These are phyloP conservation scores for Basidiobolus meristosporus DNA, from an alignment of 371 early-diverging fungal genomes.

Conservation along the genomic window DNA sequence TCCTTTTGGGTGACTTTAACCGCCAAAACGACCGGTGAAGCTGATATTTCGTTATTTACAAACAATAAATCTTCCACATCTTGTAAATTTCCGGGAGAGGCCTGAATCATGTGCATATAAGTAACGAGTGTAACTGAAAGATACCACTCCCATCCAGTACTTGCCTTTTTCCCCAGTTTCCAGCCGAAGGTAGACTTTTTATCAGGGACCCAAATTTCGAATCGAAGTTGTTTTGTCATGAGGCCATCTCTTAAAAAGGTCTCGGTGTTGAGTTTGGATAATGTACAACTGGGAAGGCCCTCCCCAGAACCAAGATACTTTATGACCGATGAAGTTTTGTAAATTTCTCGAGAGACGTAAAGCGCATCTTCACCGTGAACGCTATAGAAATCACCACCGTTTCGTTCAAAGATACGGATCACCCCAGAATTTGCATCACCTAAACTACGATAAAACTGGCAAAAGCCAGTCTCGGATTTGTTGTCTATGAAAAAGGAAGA, in stretches of 20 bases:
- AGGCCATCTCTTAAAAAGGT: conserved; percentile 63
- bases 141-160: neutral
- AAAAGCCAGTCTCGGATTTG: too few species aligned
- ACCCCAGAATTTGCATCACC: too few species aligned
- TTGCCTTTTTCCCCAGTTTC: conserved; percentile 17
- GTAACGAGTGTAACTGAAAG: neutral
- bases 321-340: conserved; percentile 76
- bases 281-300: conserved; percentile 54
- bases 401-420: neutral
- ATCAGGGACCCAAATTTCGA: conserved; percentile 74
- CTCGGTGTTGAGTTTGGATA: conserved; percentile 54
- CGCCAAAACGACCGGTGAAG: conserved; percentile 68
- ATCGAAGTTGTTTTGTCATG: conserved; percentile 40
- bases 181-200: conserved; percentile 14
- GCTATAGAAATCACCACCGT: conserved; percentile 37
- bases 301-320: conserved; percentile 62
- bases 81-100: conserved; percentile 86
- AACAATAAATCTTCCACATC: conserved; percentile 81
- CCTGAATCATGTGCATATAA: conserved; percentile 11
- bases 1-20: conserved; percentile 33
- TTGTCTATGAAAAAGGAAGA: too few species aligned
- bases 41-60: conserved; percentile 34
- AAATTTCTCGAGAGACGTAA: conserved; percentile 62
- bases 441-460: too few species aligned
- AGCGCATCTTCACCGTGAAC: conserved; percentile 80